A percentile compares a stretch with the other conserved stretches of the same genome.
Conservation (phyloP, 805 yeast genomes). For the Teunomyces kruisii region DNA sequence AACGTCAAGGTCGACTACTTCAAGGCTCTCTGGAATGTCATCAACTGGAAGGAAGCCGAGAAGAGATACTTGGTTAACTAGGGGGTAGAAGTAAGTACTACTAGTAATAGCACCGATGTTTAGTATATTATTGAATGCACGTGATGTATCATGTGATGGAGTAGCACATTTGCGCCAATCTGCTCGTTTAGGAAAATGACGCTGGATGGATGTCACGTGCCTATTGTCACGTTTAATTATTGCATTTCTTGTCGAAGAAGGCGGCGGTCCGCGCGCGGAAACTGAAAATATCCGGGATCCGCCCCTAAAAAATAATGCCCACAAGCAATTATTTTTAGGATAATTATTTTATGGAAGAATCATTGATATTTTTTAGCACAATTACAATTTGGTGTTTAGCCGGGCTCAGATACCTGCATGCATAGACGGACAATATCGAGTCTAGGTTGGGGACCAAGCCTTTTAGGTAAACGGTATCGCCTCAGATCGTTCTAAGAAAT, state of each 20-base stretch:
- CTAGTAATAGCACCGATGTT: too few species aligned
- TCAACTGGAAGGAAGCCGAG: conserved; percentile 92
- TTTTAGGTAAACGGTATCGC: neutral
- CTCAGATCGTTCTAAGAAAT: neutral
- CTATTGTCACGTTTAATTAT: too few species aligned
- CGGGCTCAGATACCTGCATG: neutral
- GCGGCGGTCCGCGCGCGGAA: too few species aligned
- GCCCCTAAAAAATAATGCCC: neutral
- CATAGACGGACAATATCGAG: neutral
- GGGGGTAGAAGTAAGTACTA: too few species aligned
- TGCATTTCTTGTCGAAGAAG: too few species aligned
- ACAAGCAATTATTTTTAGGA: neutral
- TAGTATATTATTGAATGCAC: too few species aligned
- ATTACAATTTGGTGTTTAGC: neutral
- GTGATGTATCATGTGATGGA: neutral
- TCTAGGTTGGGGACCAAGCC: conserved; percentile 2
- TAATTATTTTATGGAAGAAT: neutral
- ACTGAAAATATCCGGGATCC: neutral
- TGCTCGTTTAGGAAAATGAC: too few species aligned
- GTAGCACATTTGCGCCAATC: too few species aligned
- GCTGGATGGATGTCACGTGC: too few species aligned
- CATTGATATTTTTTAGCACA: neutral
- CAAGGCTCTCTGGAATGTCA: conserved; percentile 91
- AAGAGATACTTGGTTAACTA: conserved; percentile 47
- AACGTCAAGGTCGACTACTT: conserved; percentile 90